Base-by-base conservation (phyloP, 177 flowering plant species). In the Telopea speciosissima region DNA sequence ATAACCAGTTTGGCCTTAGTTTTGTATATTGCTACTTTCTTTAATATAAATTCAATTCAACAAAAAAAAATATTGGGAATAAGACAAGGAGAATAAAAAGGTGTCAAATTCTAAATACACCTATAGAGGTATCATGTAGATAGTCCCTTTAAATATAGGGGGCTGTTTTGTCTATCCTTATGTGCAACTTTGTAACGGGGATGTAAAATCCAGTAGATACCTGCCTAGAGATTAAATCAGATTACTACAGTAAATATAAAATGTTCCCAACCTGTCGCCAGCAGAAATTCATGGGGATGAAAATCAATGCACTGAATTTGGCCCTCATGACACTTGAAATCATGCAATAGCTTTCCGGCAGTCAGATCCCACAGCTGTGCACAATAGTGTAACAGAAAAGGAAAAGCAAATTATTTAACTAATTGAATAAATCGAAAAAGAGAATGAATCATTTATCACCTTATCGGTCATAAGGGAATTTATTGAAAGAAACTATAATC, bases 321-420 rank as follows among this genome's bases (percentile, higher is more conserved):
- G 74, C 97, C 99, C 74, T 92, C 99, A 36, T 95, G 99, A 78
- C 77, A 77, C 85, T 95, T 95, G 80, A 95, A 95, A 54, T 95
- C 99, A 71, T 92, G 97, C 84, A 95, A 73, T 61, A 95, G 81
- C 83, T 95, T 95, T 76, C 99, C 99, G 67, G 99, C 99, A 75
- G 99, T 93, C 73, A 95, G 80, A 83, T 95, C 99, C 99, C 99
- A 95, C 36, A 95, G 79, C 99, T 95, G 90, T 61, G 52, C 60
- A 36, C 40, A 36, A 6, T 36, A 36, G 40, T 66, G 23, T 58
- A 0, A 58, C 17, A 49, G 1, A 49, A 49, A 49, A 12, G 54
- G 1, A 49, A 12, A 49, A 49, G 54, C 11, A 49, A 6, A 49
- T 12, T 49, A 12, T 49, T 16, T 13, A 49, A 49, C 54, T 1